Percentiles rank a stretch among this genome's conserved stretches.
Conservation (phyloP, 345 rosid genomes). For the Carallia brachiata region DNA sequence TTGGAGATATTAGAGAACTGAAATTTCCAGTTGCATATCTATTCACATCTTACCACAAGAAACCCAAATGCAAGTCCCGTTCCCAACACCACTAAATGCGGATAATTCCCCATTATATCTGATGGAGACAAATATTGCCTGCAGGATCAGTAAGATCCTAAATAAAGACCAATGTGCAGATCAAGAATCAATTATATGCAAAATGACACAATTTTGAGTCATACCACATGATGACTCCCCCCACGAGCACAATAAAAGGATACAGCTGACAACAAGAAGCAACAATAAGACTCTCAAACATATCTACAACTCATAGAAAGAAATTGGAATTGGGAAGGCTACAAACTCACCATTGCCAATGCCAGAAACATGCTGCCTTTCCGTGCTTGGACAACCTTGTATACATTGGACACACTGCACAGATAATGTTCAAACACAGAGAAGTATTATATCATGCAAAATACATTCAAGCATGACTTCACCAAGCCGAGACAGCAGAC, state of each 20-base stretch:
- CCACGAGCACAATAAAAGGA: conserved; percentile 71
- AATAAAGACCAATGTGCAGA: conserved; percentile 4
- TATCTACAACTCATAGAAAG: background rate
- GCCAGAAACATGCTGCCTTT: conserved; percentile 89
- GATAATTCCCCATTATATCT: conserved; percentile 71
- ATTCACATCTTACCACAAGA: conserved; percentile 69
- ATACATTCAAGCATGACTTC: conserved; percentile 15
- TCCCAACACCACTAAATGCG: conserved; percentile 83
- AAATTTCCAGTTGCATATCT: background rate
- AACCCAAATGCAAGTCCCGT: conserved; percentile 99
- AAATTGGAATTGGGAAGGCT: conserved; percentile 7
- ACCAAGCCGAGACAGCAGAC: background rate
- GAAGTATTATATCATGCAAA: background rate
- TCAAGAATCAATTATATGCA: conserved; percentile 1
- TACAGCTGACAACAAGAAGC: conserved; percentile 54
- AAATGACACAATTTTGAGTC: conserved; percentile 9
- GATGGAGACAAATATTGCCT: conserved; percentile 84
- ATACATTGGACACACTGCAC: conserved; percentile 65
- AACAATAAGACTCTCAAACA: conserved; percentile 18
- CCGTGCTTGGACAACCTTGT: conserved; percentile 76
- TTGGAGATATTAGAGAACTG: background rate
- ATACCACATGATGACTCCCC: conserved; percentile 86
- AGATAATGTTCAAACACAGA: conserved; percentile 7
- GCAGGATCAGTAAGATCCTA: conserved; percentile 23
- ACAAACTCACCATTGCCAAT: conserved; percentile 72